These are phyloP conservation scores for Aspergillus eucalypticola DNA, from an alignment of 2,329 filamentous ascomycete genomes.

Conservation along the genomic window DNA sequence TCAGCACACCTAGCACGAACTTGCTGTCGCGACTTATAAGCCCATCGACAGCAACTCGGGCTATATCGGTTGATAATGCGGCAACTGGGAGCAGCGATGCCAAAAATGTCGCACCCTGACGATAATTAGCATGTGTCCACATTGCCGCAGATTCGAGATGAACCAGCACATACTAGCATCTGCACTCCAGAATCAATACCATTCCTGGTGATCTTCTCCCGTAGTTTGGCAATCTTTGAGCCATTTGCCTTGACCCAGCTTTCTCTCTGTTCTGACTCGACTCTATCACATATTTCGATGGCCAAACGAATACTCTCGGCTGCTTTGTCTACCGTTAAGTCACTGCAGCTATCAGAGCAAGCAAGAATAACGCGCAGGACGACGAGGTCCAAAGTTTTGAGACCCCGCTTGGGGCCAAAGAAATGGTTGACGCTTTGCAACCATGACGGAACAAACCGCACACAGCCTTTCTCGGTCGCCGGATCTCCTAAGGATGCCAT, in stretches of 20 bases:
- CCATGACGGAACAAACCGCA: constrained; percentile 29
- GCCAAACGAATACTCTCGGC: constrained; percentile 40
- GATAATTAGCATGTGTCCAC: background rate
- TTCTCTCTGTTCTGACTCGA: constrained; percentile 34
- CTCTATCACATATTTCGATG: constrained; percentile 36
- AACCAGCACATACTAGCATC: constrained; percentile 34
- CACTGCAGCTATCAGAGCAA: constrained; percentile 39
- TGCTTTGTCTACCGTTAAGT: constrained; percentile 28
- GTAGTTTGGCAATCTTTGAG: constrained; percentile 39
- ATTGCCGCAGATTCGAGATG: background rate
- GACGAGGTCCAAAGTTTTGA: constrained; percentile 45
- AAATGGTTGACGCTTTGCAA: constrained; percentile 40
- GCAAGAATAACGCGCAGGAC: constrained; percentile 43
- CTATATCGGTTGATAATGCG: constrained; percentile 30
- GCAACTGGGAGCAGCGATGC: constrained; percentile 27
- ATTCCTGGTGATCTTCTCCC: constrained; percentile 37
- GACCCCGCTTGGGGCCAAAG: constrained; percentile 40
- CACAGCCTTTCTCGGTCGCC: constrained; percentile 14
- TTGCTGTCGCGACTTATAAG: constrained; percentile 29
- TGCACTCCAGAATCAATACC: constrained; percentile 33
- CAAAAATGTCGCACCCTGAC: constrained; percentile 36
- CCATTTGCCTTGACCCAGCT: constrained; percentile 37
- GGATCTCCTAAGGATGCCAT: constrained; percentile 27
- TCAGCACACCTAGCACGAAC: constrained; percentile 23
- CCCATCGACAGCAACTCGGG: constrained; percentile 24